Base-by-base conservation (phyloP, 2,329 filamentous ascomycete genomes). In the Fusarium robinianum region DNA sequence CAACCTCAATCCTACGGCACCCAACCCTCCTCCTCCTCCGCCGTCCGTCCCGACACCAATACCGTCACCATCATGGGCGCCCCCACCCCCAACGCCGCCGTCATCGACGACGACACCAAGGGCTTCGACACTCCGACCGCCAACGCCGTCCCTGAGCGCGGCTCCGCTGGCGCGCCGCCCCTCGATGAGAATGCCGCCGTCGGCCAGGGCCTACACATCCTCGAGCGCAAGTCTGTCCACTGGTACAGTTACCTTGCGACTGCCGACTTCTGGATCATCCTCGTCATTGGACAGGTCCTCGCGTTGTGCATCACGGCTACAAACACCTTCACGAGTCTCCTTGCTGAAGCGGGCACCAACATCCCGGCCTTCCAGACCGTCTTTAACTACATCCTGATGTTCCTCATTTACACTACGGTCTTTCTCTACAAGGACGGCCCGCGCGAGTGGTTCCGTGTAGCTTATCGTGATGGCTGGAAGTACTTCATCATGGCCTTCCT, bases 281-380 rank as follows among this genome's bases (percentile, higher is more conserved):
- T 97, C 59, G 48, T 82, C 34, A 72, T 97, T 48, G 90, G 90
- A 46, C 91, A 96, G 77, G 68, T 90, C 38, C 83, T 96, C 30
- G 84, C 91, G 5, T 81, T 99, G 46, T 91, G 90, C 73, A 94
- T 95, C 70, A 96, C 91, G 1, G 84, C 82, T 19, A 96, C 91
- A 36, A 96, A 95, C 75, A 97, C 94, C 33, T 89, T 97, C 64
- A 88, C 87, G 24, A 81, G 79, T 17, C 81, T 96, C 41, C 82
- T 99, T 19, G 77, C 77, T 44, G 61, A 67, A 8, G 68, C 72
- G 5, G 79, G 83, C 35, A 91, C 87, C 55, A 90, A 81, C 49
- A 95, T 97, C 57, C 94, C 94, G 6, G 90, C 94, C 41, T 96
- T 97, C 74, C 94, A 99, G 73, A 90, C 88, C 19, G 81, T 97